Conservation (phyloP, 2,329 filamentous ascomycete species). For the Aureobasidium uvarum region DNA sequence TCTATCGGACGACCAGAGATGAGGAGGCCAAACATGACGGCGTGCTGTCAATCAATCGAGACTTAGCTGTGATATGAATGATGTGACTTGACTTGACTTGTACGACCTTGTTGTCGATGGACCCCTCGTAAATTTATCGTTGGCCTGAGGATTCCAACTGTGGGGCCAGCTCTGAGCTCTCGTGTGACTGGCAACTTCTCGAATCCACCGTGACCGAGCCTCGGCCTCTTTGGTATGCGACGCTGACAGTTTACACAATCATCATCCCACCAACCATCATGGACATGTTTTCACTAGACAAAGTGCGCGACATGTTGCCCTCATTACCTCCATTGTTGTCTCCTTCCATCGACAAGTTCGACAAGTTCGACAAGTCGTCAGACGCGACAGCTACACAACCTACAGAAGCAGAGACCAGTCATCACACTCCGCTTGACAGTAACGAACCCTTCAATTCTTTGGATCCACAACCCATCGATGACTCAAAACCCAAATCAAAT, state of each 20-base stretch:
- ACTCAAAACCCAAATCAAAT: conserved; percentile 44
- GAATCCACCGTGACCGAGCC: conserved; percentile 6
- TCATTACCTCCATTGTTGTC: conserved; percentile 32
- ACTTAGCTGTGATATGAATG: not conserved
- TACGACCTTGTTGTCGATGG: not conserved
- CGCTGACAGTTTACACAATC: not conserved
- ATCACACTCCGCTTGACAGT: not conserved
- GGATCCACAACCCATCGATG: conserved; percentile 35
- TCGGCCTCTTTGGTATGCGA: conserved; percentile 15
- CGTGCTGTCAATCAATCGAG: not conserved
- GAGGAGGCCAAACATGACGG: conserved; percentile 60
- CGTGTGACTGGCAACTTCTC: conserved; percentile 12
- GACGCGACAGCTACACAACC: conserved; percentile 29
- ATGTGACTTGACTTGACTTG: not conserved
- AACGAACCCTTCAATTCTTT: conserved; percentile 17
- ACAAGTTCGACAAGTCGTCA: conserved; percentile 27
- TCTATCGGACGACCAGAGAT: conserved; percentile 61
- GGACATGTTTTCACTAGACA: conserved; percentile 37
- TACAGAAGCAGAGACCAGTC: not conserved
- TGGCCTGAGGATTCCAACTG: conserved; percentile 1
- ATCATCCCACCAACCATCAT: conserved; percentile 27
- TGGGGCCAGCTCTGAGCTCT: conserved; percentile 19
- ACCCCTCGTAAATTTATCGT: conserved; percentile 9
- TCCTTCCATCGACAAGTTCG: conserved; percentile 22
- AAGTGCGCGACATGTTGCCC: conserved; percentile 36